phyloP scores from a whole-genome alignment of 345 rosid genomes.

The Physaria fendleri region DNA sequence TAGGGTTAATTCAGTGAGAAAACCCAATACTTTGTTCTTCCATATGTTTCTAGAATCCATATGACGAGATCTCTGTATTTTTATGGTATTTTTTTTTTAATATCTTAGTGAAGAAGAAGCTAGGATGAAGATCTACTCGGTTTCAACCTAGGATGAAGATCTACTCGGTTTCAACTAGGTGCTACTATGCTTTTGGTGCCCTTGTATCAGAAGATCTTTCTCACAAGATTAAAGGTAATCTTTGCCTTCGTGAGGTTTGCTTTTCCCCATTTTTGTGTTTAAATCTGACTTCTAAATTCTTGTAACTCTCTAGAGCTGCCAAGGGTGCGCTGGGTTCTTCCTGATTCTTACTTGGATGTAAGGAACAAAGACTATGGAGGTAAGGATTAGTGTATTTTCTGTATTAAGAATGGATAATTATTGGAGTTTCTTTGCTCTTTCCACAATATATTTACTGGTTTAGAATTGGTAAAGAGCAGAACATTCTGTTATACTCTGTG shows the following conservation, averaged over 20 bases:
- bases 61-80: neutral
- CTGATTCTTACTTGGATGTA: slow-evolving; percentile 92
- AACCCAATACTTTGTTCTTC: neutral
- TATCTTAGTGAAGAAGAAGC: slow-evolving; percentile 73
- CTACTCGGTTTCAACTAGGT: slow-evolving; percentile 72
- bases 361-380: slow-evolving; percentile 96
- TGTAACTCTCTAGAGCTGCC: slow-evolving; percentile 48
- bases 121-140: slow-evolving; percentile 76
- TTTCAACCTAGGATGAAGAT: too few species aligned
- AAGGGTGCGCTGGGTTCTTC: slow-evolving; percentile 92
- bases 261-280: neutral
- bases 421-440: neutral
- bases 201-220: slow-evolving; percentile 71
- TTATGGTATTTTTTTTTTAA: neutral
- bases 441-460: neutral
- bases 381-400: slow-evolving; percentile 21
- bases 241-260: neutral
- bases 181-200: slow-evolving; percentile 85
- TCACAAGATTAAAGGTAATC: slow-evolving; percentile 62
- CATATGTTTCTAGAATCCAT: neutral
- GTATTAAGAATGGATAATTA: neutral
- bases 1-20: neutral
- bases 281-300: neutral
- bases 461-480: neutral
- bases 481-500: neutral